A percentile compares a stretch with the other conserved stretches of the same genome.
Evolutionary conservation across 352 stramenopile species (phyloP).

Genomic region (Globisporangium heterothallicum): DNA sequence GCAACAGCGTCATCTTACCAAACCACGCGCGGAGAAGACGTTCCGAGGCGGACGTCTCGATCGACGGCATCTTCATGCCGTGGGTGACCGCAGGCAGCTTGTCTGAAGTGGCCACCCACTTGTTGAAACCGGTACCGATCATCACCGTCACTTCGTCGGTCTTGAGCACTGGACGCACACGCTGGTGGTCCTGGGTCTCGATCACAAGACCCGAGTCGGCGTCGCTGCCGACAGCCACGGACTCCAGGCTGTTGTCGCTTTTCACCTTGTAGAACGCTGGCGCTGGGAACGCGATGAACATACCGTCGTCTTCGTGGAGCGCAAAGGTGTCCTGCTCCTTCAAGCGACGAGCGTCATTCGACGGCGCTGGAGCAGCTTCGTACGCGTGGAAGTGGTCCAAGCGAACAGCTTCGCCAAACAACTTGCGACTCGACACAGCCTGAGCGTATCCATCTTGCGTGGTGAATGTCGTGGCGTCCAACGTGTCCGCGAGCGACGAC

Average conservation of each 20-base stretch:
- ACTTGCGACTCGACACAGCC: slow-evolving; percentile 32
- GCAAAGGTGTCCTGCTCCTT: slow-evolving; percentile 28
- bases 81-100: slow-evolving; percentile 47
- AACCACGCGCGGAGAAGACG: slow-evolving; percentile 47
- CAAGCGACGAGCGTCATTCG: slow-evolving; percentile 6
- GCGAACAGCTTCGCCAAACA: slow-evolving; percentile 47
- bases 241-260: slow-evolving; percentile 21
- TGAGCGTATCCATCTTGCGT: slow-evolving; percentile 34
- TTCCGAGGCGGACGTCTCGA: slow-evolving; percentile 16
- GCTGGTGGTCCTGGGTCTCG: slow-evolving; percentile 30
- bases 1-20: slow-evolving; percentile 59
- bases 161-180: slow-evolving; percentile 45
- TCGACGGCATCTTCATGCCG: slow-evolving; percentile 48
- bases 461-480: slow-evolving; percentile 39
- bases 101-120: slow-evolving; percentile 43
- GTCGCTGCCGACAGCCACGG: slow-evolving; percentile 20
- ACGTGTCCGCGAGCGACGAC: slow-evolving; percentile 28
- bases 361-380: slow-evolving; percentile 19
- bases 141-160: slow-evolving; percentile 51
- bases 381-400: slow-evolving; percentile 68
- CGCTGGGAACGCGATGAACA: slow-evolving; percentile 53
- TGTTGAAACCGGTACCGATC: slow-evolving; percentile 48
- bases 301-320: slow-evolving; percentile 52
- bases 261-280: slow-evolving; percentile 48
- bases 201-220: slow-evolving; percentile 52